Base-by-base conservation (phyloP, 306 rosid genomes). In the Trichosanthes cucumerina region DNA sequence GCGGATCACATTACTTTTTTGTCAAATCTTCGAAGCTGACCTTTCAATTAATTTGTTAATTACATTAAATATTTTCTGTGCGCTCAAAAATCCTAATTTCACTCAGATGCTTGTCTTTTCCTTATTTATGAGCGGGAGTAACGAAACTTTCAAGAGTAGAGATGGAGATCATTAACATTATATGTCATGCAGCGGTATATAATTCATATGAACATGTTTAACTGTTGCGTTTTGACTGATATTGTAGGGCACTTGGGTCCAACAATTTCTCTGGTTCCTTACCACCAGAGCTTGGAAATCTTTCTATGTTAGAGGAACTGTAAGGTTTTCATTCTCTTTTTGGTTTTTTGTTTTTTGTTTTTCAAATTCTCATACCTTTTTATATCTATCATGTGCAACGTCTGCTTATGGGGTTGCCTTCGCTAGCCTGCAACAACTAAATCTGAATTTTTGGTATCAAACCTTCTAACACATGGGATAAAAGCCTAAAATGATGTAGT, bases 191-290 rank as follows among this genome's bases (percentile, higher is more conserved):
- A 41, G 74, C 74, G 18, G 76, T 41, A 23, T 44, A 6, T 70
- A 11, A 23, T 70, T 43, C 77, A 47, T 7, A 14, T 3, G 39
- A 15, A 47, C 34, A 28, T 72, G 6, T 44, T 58, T 65, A 47
- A 50, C 41, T 46, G 44, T 72, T 78, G 56, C 9, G 26, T 50
- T 50, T 62, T 33, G n/a, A 33, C 73, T 74, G 36, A 66, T 79
- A 72, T 78, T 87, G 75, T 71, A 93, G 98, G 65, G 16, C 60
- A 31, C 73, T 88, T 70, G 39, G 43, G 57, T 53, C 92, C 66
- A 94, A 92, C 90, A 94, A 88, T 77, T 92, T 92, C 81, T 82
- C 90, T 2, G 96, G 97, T 38, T 49, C 93, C 82, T 82, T 94
- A 16, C 97, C 98, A 54, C 78, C 87, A 16, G 96, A 92, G 79